phyloP scores from a whole-genome alignment of 768 basidiomycete genomes.

The Tylopilus vinaceipallidus region DNA sequence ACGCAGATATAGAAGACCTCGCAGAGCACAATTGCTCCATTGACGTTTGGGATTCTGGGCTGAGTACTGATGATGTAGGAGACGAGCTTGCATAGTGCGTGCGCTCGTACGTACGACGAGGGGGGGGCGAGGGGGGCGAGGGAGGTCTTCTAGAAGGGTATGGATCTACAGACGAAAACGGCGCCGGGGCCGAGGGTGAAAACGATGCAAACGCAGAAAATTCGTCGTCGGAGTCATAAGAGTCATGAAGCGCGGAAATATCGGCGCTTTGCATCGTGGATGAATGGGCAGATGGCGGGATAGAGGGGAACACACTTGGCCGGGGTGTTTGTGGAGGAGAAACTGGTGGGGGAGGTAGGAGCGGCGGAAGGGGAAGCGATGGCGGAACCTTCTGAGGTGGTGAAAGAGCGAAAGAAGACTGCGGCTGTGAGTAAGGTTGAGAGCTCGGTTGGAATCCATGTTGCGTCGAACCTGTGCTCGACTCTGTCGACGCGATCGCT shows the following conservation, averaged over 20 bases:
- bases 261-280: conserved; percentile 2
- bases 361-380: conserved; percentile 27
- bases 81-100: conserved; percentile 23
- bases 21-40: conserved; percentile 20
- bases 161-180: conserved; percentile 5
- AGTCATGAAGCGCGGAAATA: conserved; percentile 19
- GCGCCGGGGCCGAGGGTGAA: conserved; percentile 18
- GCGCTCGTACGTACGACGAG: conserved; percentile 26
- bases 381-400: conserved; percentile 23
- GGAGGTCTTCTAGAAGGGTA: conserved; percentile 15
- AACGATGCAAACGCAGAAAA: conserved; percentile 51
- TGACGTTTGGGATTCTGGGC: conserved; percentile 22
- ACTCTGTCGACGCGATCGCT: neutral
- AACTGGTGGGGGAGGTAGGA: conserved; percentile 31
- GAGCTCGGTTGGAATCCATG: conserved; percentile 19
- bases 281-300: conserved; percentile 8
- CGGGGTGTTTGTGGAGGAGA: conserved; percentile 34
- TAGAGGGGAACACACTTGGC: conserved; percentile 11
- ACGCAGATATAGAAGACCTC: conserved; percentile 23
- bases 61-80: conserved; percentile 27
- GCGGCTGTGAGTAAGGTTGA: conserved; percentile 16
- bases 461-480: conserved; percentile 5
- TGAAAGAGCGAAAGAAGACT: conserved; percentile 21
- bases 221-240: conserved; percentile 40
- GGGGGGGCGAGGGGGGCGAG: conserved; percentile 29